Percentiles rank a stretch among this genome's conserved stretches.
Conservation (phyloP, 768 basidiomycete genomes). For the Termitomyces sp. region DNA sequence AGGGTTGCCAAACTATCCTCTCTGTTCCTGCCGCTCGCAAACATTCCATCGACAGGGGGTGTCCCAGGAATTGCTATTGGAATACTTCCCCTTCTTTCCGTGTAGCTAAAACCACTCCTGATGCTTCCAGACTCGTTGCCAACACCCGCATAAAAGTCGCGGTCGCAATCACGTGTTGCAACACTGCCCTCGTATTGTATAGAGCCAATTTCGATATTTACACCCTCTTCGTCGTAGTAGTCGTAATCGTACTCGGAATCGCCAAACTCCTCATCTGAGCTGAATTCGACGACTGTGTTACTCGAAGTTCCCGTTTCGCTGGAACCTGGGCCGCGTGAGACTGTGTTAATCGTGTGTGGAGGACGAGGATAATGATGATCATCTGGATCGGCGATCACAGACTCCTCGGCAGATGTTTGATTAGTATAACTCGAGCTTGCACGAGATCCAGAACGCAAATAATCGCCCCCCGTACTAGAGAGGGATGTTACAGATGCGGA, state of each 20-base stretch:
- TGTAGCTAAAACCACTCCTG: constrained; percentile 13
- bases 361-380: constrained; percentile 31
- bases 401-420: constrained; percentile 32
- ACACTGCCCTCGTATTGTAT: constrained; percentile 31
- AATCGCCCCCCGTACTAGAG: constrained; percentile 30
- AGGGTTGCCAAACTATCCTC: constrained; percentile 58
- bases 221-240: constrained; percentile 31
- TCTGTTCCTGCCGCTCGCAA: constrained; percentile 36
- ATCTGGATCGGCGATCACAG: constrained; percentile 33
- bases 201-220: constrained; percentile 38
- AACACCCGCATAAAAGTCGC: constrained; percentile 18
- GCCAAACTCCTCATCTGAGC: constrained; percentile 46
- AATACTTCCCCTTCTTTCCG: constrained; percentile 47
- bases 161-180: constrained; percentile 18
- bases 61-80: constrained; percentile 58
- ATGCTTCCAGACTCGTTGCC: constrained; percentile 22
- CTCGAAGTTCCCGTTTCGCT: constrained; percentile 20
- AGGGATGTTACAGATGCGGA: constrained; percentile 45
- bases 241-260: constrained; percentile 33
- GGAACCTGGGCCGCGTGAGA: constrained; percentile 25
- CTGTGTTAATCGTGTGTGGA: constrained; percentile 14
- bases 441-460: constrained; percentile 24
- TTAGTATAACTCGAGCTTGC: constrained; percentile 29
- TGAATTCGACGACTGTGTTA: constrained; percentile 34
- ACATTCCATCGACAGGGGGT: constrained; percentile 12